A percentile compares a stretch with the other conserved stretches of the same genome.
Evolutionary conservation across 768 basidiomycete species (phyloP).

Genomic region (Hygrophorus russula): DNA sequence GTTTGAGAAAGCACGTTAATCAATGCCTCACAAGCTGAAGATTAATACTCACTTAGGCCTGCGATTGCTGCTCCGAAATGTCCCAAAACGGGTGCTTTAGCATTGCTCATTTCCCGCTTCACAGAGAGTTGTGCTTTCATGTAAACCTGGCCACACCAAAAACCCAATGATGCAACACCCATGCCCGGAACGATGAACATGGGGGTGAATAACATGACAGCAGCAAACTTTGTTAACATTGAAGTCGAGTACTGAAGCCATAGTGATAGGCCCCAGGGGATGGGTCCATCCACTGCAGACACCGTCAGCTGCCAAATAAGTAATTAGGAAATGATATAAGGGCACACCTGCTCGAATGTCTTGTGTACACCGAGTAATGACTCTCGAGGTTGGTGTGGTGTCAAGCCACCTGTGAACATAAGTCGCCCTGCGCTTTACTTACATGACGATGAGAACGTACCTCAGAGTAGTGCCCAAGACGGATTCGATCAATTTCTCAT

Average conservation of each 20-base stretch:
- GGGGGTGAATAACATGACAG: conserved; percentile 33
- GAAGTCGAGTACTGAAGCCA: conserved; percentile 19
- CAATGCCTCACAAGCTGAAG: not conserved
- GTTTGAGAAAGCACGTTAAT: not conserved
- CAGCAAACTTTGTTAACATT: conserved; percentile 31
- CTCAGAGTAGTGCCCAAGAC: conserved; percentile 51
- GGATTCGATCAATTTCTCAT: conserved; percentile 37
- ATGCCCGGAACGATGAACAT: conserved; percentile 36
- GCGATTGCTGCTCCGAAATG: conserved; percentile 44
- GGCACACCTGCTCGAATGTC: conserved; percentile 41
- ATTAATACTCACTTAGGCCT: conserved; percentile 31
- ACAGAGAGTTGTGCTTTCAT: conserved; percentile 35
- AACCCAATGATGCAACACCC: conserved; percentile 29
- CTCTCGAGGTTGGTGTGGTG: conserved; percentile 35
- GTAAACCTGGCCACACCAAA: conserved; percentile 31
- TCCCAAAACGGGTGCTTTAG: conserved; percentile 20
- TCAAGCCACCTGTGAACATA: conserved; percentile 31
- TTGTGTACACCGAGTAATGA: conserved; percentile 56
- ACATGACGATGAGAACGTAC: conserved; percentile 17
- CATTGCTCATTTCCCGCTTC: conserved; percentile 37
- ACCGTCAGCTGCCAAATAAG: conserved; percentile 14
- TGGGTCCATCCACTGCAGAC: conserved; percentile 39
- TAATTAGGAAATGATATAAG: conserved; percentile 24
- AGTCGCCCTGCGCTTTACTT: not conserved
- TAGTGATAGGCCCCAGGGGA: conserved; percentile 18